phyloP scores from a whole-genome alignment of 2,329 filamentous ascomycete species.

The Alternaria sp. region DNA sequence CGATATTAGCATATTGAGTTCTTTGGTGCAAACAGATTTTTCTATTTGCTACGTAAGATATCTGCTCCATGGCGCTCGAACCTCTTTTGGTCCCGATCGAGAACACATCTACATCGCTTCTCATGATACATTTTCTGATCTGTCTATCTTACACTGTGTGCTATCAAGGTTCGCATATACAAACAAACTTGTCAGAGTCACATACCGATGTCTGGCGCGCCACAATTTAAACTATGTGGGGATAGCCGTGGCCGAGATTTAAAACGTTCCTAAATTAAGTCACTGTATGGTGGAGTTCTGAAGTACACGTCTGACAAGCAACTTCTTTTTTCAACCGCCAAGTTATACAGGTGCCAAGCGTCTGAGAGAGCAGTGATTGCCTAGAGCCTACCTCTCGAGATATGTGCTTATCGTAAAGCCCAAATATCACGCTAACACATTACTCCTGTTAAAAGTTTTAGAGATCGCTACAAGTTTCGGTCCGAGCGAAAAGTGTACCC shows the following conservation, averaged over 20 bases:
- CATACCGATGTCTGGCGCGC: background rate
- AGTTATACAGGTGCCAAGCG: background rate
- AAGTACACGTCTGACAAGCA: background rate
- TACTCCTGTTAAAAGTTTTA: accelerated
- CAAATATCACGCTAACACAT: background rate
- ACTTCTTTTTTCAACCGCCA: background rate
- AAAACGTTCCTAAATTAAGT: background rate
- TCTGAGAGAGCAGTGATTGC: background rate
- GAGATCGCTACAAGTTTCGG: background rate
- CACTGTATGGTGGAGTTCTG: background rate
- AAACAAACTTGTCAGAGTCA: background rate
- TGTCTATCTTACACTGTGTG: background rate
- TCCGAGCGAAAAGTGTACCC: background rate
- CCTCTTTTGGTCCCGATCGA: no score
- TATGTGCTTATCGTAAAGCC: background rate
- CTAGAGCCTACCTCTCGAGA: background rate
- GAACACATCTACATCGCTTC: background rate
- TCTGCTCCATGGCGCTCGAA: no score
- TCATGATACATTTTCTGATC: background rate
- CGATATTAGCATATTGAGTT: no score
- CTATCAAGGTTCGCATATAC: background rate
- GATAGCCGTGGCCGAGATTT: background rate
- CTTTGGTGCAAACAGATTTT: no score
- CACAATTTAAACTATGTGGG: background rate
- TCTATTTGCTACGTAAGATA: no score